These are phyloP conservation scores for Misopates orontium DNA, from an alignment of 257 asterid species.

Conservation along the genomic window DNA sequence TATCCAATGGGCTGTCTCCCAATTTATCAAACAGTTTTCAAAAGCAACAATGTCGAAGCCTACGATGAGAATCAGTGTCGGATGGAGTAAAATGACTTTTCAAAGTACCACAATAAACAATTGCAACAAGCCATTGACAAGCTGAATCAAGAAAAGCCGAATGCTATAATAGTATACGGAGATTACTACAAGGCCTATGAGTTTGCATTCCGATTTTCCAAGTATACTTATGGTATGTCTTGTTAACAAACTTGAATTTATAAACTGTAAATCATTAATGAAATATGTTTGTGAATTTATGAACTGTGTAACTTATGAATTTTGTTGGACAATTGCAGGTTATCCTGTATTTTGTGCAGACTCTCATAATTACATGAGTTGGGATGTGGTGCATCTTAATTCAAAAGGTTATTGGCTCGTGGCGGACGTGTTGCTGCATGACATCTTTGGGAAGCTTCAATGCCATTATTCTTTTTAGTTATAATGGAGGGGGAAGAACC, in stretches of 20 bases:
- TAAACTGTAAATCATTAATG: background rate
- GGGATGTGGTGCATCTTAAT: conserved; percentile 34
- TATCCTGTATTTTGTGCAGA: conserved; percentile 8
- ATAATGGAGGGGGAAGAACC: background rate
- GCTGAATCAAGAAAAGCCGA: conserved; percentile 17
- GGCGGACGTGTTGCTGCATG: background rate
- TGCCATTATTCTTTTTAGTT: too few relatives aligned
- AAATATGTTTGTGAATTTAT: background rate
- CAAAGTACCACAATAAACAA: conserved; percentile 20
- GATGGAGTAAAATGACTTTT: conserved; percentile 14
- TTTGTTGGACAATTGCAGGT: background rate
- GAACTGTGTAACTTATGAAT: too few relatives aligned
- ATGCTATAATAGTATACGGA: conserved; percentile 21
- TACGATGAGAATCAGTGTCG: conserved; percentile 24
- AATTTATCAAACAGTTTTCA: conserved; percentile 15
- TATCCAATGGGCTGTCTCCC: conserved; percentile 30
- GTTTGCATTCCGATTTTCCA: background rate
- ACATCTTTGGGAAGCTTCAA: conserved; percentile 2
- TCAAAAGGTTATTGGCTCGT: conserved; percentile 8
- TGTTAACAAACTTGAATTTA: background rate
- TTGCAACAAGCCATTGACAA: conserved; percentile 5
- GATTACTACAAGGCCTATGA: conserved; percentile 29
- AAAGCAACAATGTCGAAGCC: conserved; percentile 9
- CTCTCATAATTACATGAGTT: conserved; percentile 10
- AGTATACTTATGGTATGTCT: background rate